Evolutionary conservation across 371 early-diverging fungal species (phyloP).

Genomic region (Rhizomucor pusillus): DNA sequence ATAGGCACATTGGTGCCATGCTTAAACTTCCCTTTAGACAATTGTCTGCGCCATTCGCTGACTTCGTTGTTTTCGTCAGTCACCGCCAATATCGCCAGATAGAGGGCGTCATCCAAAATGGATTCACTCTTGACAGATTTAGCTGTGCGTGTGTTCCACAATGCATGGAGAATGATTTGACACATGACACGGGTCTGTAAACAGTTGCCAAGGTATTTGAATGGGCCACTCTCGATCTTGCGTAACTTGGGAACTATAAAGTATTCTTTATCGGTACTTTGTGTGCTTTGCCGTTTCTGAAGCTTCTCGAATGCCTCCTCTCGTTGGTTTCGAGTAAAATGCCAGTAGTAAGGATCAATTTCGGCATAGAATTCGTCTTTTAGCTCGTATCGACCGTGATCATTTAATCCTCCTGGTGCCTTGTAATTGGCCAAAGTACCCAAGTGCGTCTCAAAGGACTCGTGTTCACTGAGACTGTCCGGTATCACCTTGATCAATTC

Average conservation of each 20-base stretch:
- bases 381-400: slow-evolving; percentile 86
- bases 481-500: slow-evolving; percentile 83
- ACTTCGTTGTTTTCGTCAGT: slow-evolving; percentile 61
- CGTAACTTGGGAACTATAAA: slow-evolving; percentile 59
- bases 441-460: slow-evolving; percentile 76
- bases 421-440: slow-evolving; percentile 75
- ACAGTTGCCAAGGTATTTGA: slow-evolving; percentile 64
- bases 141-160: slow-evolving; percentile 65
- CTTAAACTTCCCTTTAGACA: slow-evolving; percentile 23
- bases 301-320: slow-evolving; percentile 82
- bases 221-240: slow-evolving; percentile 68
- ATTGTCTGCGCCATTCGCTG: slow-evolving; percentile 11
- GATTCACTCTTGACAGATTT: slow-evolving; percentile 59
- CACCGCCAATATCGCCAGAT: slow-evolving; percentile 75
- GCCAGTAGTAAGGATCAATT: slow-evolving; percentile 92
- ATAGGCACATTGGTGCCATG: slow-evolving; percentile 16
- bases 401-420: slow-evolving; percentile 77
- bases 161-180: slow-evolving; percentile 73
- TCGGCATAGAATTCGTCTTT: slow-evolving; percentile 79
- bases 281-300: slow-evolving; percentile 22
- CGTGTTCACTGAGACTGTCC: slow-evolving; percentile 74
- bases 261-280: slow-evolving; percentile 25
- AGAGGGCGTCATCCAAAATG: slow-evolving; percentile 72
- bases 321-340: slow-evolving; percentile 87
- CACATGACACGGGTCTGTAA: slow-evolving; percentile 68